Evolutionary conservation across 805 yeast species (phyloP).

Genomic region (Danielia reshetovae): DNA sequence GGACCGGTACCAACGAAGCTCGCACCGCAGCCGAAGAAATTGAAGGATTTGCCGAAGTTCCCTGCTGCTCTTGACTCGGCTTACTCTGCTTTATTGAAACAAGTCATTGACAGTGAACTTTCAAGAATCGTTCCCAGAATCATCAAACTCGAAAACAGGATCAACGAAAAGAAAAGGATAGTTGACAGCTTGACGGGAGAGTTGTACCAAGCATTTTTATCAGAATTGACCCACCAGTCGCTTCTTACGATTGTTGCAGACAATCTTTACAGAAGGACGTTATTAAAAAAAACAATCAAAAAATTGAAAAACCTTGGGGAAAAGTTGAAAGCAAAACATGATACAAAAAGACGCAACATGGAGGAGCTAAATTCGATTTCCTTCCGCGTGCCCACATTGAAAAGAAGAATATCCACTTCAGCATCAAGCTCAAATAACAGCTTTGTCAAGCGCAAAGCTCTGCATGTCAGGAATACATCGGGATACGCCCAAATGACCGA

Average conservation of each 20-base stretch:
- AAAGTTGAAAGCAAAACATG: constrained; percentile 20
- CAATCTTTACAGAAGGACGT: constrained; percentile 22
- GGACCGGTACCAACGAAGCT: too few species aligned
- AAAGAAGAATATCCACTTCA: constrained; percentile 9
- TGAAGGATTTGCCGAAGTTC: constrained; percentile 25
- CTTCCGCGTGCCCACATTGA: constrained; percentile 19
- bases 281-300: constrained; percentile 29
- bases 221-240: constrained; percentile 48
- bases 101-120: constrained; percentile 25
- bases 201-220: constrained; percentile 56
- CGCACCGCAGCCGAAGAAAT: too few species aligned
- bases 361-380: constrained; percentile 26
- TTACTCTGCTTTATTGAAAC: constrained; percentile 17
- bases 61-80: constrained; percentile 23
- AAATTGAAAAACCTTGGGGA: constrained; percentile 28
- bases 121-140: constrained; percentile 21
- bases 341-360: constrained; percentile 27
- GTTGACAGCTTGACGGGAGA: constrained; percentile 45
- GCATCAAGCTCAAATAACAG: not conserved
- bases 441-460: not conserved
- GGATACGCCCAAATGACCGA: constrained; percentile 12
- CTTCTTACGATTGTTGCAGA: constrained; percentile 46
- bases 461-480: not conserved
- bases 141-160: constrained; percentile 18
- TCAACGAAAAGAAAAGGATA: constrained; percentile 18